phyloP scores from a whole-genome alignment of 2,329 filamentous ascomycete genomes.

The Dactylella cylindrospora region DNA sequence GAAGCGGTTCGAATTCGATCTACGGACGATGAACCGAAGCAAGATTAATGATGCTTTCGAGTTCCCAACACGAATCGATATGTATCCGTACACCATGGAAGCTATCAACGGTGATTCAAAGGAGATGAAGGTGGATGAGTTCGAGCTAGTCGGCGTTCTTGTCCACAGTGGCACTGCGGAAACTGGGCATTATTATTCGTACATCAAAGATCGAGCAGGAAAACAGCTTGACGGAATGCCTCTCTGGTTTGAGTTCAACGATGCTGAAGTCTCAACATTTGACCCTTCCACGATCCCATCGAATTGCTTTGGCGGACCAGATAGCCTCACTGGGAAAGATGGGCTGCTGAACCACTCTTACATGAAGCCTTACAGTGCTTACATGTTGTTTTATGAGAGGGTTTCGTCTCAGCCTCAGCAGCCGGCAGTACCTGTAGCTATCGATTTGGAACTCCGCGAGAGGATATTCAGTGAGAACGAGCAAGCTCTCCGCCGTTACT shows the following conservation, averaged over 20 bases:
- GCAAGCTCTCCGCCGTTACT: slow-evolving; percentile 71
- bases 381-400: slow-evolving; percentile 97
- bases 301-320: slow-evolving; percentile 76
- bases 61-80: slow-evolving; percentile 80
- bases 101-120: slow-evolving; percentile 57
- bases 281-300: slow-evolving; percentile 71
- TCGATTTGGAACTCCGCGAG: slow-evolving; percentile 55
- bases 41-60: slow-evolving; percentile 96
- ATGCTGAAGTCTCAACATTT: slow-evolving; percentile 76
- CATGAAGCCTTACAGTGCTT: slow-evolving; percentile 80
- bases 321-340: slow-evolving; percentile 52
- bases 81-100: slow-evolving; percentile 87
- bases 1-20: slow-evolving; percentile 81
- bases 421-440: slow-evolving; percentile 53
- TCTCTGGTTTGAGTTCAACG: slow-evolving; percentile 90
- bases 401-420: slow-evolving; percentile 64
- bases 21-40: slow-evolving; percentile 73
- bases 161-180: slow-evolving; percentile 92
- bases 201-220: slow-evolving; percentile 75
- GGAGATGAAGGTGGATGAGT: slow-evolving; percentile 65
- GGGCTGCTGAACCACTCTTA: slow-evolving; percentile 31
- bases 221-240: slow-evolving; percentile 54
- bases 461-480: slow-evolving; percentile 72
- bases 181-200: slow-evolving; percentile 96
- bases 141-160: slow-evolving; percentile 91